Percentiles rank a stretch among this genome's conserved stretches.
phyloP scores from a whole-genome alignment of 164 flowering plant species.

The Annona squamosa region DNA sequence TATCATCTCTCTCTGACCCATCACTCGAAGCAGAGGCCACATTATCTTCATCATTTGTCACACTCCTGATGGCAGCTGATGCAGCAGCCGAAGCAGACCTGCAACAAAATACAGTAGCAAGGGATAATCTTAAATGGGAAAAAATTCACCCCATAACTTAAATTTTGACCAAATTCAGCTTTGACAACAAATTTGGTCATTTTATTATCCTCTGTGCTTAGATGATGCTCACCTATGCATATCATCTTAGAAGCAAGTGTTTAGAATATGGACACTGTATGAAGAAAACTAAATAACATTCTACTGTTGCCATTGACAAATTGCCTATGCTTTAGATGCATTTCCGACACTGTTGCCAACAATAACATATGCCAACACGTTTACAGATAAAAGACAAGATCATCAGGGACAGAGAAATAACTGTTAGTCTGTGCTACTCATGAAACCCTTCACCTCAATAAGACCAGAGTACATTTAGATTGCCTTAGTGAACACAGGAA shows the following conservation, averaged over 20 bases:
- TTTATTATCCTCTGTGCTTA: neutral
- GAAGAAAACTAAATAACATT: neutral
- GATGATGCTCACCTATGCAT: neutral
- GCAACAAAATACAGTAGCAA: conserved; percentile 8
- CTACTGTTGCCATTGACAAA: neutral
- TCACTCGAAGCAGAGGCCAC: conserved; percentile 70
- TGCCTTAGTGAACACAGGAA: neutral
- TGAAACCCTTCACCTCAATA: neutral
- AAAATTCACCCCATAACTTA: neutral
- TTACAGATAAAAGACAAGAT: neutral
- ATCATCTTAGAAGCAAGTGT: neutral
- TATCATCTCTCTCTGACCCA: conserved; percentile 37
- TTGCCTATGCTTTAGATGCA: neutral
- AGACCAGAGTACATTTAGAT: neutral
- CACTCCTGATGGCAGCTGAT: conserved; percentile 43
- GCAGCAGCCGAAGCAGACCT: conserved; percentile 76
- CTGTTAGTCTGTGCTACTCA: neutral
- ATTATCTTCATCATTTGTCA: conserved; percentile 54
- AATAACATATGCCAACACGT: neutral
- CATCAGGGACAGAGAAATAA: neutral
- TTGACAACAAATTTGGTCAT: neutral
- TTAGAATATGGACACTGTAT: neutral
- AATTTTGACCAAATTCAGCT: neutral
- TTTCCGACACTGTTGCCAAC: neutral
- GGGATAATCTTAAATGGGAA: neutral